A percentile compares a stretch with the other conserved stretches of the same genome.
Evolutionary conservation across 169 alveolate genomes (phyloP).

Genomic region (Cryptosporidium andersoni): DNA sequence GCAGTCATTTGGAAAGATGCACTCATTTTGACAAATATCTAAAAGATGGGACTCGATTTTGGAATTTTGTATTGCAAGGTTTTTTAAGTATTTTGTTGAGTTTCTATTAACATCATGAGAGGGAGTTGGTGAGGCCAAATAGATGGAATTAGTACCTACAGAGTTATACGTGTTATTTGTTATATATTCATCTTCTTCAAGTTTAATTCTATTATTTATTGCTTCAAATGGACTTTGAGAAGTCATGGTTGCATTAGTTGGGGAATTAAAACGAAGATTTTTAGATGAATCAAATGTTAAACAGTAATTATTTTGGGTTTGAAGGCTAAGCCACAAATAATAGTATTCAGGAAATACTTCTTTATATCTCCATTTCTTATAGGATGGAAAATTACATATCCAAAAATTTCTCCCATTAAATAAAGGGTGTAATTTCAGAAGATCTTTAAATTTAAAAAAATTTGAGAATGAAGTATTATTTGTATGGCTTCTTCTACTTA

Average conservation of each 20-base stretch:
- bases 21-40: constrained; percentile 40
- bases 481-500: too few relatives aligned
- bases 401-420: constrained; percentile 16
- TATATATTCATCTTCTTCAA: constrained; percentile 10
- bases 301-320: background rate
- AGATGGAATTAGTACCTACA: background rate
- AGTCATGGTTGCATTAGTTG: constrained; percentile 13
- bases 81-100: constrained; percentile 1
- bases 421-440: background rate
- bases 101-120: background rate
- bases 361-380: constrained; percentile 32
- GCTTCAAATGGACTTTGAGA: constrained; percentile 68
- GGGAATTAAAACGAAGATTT: constrained; percentile 6
- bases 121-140: background rate
- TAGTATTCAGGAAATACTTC: constrained; percentile 58
- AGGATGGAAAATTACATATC: constrained; percentile 36
- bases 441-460: background rate
- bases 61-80: constrained; percentile 14
- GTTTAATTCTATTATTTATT: constrained; percentile 21
- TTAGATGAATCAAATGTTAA: background rate
- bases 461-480: background rate
- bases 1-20: constrained; percentile 51
- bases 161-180: background rate
- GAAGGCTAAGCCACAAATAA: constrained; percentile 46
- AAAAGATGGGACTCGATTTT: constrained; percentile 46